Base-by-base conservation (phyloP, 83 land plant genomes). In the Diphasiastrum complanatum region DNA sequence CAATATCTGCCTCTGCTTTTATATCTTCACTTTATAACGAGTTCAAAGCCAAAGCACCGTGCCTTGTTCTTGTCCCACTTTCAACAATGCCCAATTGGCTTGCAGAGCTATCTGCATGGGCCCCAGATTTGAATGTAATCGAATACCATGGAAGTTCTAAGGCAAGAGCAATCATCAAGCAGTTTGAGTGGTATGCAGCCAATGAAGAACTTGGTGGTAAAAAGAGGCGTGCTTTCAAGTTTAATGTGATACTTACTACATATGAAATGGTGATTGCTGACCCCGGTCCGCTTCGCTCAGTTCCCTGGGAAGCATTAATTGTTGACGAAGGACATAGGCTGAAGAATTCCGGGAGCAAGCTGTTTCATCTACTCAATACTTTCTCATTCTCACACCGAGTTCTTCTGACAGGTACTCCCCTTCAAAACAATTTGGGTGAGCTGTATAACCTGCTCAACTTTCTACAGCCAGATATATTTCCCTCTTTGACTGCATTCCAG, bases 281-380 rank as follows among this genome's bases (percentile, higher is more conserved):
- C 72, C 70, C 87, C 20, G 75, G 83, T 50, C 84, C 79, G 58
- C 71, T 95, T 32, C 85, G 93, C 56, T 75, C 76, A 27, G 76
- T 95, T 28, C 90, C 90, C 14, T 95, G 99, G 99, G 99, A 95
- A 74, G 93, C 80, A 60, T 81, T 95, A 28, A 70, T 95, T 37
- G 95, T 95, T 67, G 99, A 95, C 76, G 97, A 95, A 70, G 97
- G 99, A 22, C 90, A 90, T 54, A 84, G 99, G 33, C 47, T 84
- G 64, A 90, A 95, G 53, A 89, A 89, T 47, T 75, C 96, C 18
- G 79, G 75, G 26, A 89, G 97, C 68, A 89, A 95, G 67, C 87
- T 95, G 49, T 86, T 90, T 49, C 72, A 79, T 47, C 67, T 86
- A 62, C 81, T 95, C 46, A 95, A 86, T 63, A 58, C 99, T 26